These are phyloP conservation scores for Apiospora marii DNA, from an alignment of 2,329 filamentous ascomycete genomes.

Conservation along the genomic window DNA sequence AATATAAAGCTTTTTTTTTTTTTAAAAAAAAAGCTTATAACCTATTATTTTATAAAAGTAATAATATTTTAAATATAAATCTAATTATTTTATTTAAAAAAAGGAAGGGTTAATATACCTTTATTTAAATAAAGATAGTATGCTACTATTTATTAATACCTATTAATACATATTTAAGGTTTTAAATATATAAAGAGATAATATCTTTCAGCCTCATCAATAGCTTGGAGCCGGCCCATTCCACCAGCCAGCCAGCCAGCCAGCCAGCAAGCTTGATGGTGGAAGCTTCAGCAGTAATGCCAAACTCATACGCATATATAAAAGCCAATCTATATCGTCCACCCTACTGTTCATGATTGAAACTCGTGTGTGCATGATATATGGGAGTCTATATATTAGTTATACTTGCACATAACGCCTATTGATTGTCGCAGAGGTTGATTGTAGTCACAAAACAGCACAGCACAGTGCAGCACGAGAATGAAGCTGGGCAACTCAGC, in stretches of 20 bases:
- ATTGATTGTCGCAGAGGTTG: background rate
- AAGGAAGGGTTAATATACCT: too few species aligned
- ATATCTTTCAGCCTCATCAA: too few species aligned
- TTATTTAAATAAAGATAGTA: too few species aligned
- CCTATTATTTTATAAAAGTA: too few species aligned
- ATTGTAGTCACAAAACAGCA: background rate
- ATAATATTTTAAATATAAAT: too few species aligned
- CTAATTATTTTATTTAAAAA: too few species aligned
- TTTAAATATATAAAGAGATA: too few species aligned
- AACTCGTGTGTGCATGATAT: background rate
- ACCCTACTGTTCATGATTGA: background rate
- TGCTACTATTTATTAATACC: too few species aligned
- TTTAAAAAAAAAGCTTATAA: too few species aligned
- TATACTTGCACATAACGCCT: background rate
- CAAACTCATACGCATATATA: background rate
- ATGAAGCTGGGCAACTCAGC: background rate
- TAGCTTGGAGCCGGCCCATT: background rate
- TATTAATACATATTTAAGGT: too few species aligned
- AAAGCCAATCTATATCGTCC: background rate
- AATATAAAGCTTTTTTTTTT: too few species aligned
- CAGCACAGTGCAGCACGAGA: background rate
- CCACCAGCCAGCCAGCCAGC: background rate
- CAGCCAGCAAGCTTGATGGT: background rate
- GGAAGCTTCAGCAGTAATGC: constrained; percentile 10
- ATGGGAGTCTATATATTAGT: background rate